Conservation (phyloP, 352 stramenopile species). For the Plasmopara muralis region DNA sequence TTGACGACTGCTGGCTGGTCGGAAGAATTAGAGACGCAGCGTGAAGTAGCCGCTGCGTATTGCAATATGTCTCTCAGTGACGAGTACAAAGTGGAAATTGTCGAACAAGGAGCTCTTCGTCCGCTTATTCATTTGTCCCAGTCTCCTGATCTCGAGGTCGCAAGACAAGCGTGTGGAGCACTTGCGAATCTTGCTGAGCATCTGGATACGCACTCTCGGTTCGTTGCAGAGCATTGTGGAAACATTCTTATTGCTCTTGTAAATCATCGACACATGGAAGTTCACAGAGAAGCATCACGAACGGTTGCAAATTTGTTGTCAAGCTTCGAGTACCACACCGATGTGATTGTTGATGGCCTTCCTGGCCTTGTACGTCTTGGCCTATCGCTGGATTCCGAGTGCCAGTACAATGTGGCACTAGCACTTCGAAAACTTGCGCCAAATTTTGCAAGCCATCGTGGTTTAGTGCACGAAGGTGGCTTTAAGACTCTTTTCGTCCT, state of each 20-base stretch:
- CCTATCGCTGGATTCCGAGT: constrained; percentile 86
- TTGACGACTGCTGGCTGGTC: constrained; percentile 82
- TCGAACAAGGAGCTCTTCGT: constrained; percentile 66
- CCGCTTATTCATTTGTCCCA: constrained; percentile 81
- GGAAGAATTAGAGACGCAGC: constrained; percentile 90
- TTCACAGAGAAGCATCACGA: constrained; percentile 91
- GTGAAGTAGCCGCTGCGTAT: constrained; percentile 91
- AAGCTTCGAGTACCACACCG: constrained; percentile 86
- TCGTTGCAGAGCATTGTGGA: constrained; percentile 68
- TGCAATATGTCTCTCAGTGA: constrained; percentile 92
- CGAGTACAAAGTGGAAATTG: constrained; percentile 89
- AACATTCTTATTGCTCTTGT: constrained; percentile 74
- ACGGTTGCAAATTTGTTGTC: constrained; percentile 93
- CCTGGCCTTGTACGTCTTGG: constrained; percentile 88
- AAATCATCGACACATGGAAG: constrained; percentile 82
- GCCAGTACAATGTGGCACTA: constrained; percentile 92
- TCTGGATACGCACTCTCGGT: constrained; percentile 88
- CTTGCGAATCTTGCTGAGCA: constrained; percentile 94
- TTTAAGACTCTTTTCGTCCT: constrained; percentile 91
- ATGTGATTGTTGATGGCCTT: constrained; percentile 89
- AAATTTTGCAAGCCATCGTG: constrained; percentile 85
- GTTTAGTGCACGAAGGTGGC: constrained; percentile 82
- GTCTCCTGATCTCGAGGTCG: constrained; percentile 89
- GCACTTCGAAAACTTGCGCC: constrained; percentile 91
- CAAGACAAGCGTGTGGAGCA: constrained; percentile 86